Conservation (phyloP, 495 filamentous ascomycete species). For the Lepraria neglecta region DNA sequence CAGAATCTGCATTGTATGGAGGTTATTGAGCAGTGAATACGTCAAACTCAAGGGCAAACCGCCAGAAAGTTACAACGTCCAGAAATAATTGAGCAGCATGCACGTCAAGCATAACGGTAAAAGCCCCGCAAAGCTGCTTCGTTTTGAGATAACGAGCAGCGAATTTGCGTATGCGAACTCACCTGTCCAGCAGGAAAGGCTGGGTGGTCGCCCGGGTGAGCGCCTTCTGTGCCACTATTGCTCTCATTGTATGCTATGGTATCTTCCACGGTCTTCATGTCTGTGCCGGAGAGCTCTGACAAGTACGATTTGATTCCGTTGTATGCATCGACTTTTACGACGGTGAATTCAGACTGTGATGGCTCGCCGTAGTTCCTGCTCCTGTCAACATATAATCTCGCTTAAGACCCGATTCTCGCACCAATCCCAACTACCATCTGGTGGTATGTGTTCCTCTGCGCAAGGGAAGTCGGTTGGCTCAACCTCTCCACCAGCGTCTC, state of each 20-base stretch:
- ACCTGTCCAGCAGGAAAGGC: conserved; percentile 28
- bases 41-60: too few relatives aligned
- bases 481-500: conserved; percentile 24
- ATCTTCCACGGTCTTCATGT: conserved; percentile 26
- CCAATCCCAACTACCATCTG: conserved; percentile 30
- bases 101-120: too few relatives aligned
- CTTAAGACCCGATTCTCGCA: not conserved
- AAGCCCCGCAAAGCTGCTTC: too few relatives aligned
- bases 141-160: not conserved
- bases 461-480: conserved; percentile 25
- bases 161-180: not conserved
- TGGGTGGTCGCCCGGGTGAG: conserved; percentile 20
- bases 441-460: conserved; percentile 27
- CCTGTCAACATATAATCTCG: not conserved
- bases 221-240: conserved; percentile 27
- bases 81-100: not conserved
- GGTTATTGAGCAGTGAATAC: too few relatives aligned
- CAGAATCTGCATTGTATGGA: too few relatives aligned
- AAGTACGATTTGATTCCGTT: conserved; percentile 28
- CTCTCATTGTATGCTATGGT: conserved; percentile 20
- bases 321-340: conserved; percentile 30
- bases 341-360: conserved; percentile 27
- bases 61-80: not conserved
- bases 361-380: conserved; percentile 21
- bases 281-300: conserved; percentile 20